Conservation (phyloP, 805 yeast genomes). For the Kodamaea hsintzibuensis region DNA sequence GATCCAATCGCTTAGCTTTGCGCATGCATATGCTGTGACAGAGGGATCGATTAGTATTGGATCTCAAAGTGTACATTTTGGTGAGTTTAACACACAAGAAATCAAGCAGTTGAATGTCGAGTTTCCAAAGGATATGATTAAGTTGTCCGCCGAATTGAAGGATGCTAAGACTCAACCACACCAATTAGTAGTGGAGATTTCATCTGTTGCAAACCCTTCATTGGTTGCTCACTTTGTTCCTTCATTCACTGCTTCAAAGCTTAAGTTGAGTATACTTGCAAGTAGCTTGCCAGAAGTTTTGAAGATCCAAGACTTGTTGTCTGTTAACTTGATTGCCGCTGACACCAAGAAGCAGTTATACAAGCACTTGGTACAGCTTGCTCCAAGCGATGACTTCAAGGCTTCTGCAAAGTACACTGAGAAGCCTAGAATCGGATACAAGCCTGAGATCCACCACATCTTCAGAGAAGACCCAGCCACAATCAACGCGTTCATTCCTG, state of each 20-base stretch:
- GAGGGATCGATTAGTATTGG: conserved; percentile 32
- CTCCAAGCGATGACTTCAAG: conserved; percentile 30
- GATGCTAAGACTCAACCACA: conserved; percentile 28
- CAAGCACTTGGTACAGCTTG: conserved; percentile 30
- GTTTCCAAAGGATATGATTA: conserved; percentile 33
- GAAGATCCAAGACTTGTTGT: conserved; percentile 32
- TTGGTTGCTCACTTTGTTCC: conserved; percentile 37
- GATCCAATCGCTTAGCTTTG: conserved; percentile 21
- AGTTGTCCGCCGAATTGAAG: conserved; percentile 26
- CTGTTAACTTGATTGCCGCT: conserved; percentile 34
- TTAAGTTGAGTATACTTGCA: conserved; percentile 27
- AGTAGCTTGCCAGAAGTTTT: conserved; percentile 37
- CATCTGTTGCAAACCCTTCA: conserved; percentile 26
- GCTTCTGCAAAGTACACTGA: conserved; percentile 21
- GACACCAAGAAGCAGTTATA: conserved; percentile 24
- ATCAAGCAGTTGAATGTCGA: conserved; percentile 30
- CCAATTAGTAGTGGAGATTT: conserved; percentile 34
- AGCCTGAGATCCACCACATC: conserved; percentile 63
- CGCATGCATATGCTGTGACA: conserved; percentile 29
- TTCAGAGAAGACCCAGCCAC: conserved; percentile 58
- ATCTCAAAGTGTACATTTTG: conserved; percentile 24
- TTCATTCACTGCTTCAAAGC: conserved; percentile 19
- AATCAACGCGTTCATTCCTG: conserved; percentile 52
- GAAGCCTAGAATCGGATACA: conserved; percentile 43
- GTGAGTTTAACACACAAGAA: conserved; percentile 32